A percentile compares a stretch with the other conserved stretches of the same genome.
These are phyloP conservation scores for Stephanocyclus meneghinianus DNA, from an alignment of 352 stramenopile genomes.

Conservation along the genomic window DNA sequence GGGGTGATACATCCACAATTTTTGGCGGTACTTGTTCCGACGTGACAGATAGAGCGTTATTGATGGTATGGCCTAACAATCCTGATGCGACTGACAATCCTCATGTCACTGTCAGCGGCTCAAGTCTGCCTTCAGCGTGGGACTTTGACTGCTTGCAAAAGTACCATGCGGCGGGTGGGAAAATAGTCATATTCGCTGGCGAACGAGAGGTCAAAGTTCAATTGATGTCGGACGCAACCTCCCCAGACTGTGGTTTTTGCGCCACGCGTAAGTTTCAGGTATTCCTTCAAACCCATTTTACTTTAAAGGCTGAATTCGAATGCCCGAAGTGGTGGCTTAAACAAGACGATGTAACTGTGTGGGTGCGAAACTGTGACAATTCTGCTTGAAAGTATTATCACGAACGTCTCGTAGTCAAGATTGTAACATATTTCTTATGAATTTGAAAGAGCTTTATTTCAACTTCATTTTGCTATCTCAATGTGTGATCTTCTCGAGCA, in stretches of 20 bases:
- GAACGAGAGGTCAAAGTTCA: conserved; percentile 53
- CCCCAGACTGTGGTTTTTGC: conserved; percentile 52
- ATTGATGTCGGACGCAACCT: conserved; percentile 21
- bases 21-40: conserved; percentile 29
- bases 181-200: conserved; percentile 57
- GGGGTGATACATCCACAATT: conserved; percentile 37
- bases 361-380: conserved; percentile 20
- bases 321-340: conserved; percentile 59
- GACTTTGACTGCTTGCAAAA: conserved; percentile 49
- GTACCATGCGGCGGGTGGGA: conserved; percentile 46
- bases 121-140: conserved; percentile 41
- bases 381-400: neutral
- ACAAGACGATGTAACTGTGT: conserved; percentile 61
- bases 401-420: neutral
- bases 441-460: no score
- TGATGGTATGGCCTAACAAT: conserved; percentile 66
- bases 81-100: conserved; percentile 53
- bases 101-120: conserved; percentile 24
- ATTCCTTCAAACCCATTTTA: conserved; percentile 46
- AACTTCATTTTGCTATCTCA: no score
- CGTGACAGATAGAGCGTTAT: conserved; percentile 26
- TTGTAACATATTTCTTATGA: no score
- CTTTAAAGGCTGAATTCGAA: conserved; percentile 32
- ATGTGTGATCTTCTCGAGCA: neutral
- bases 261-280: conserved; percentile 50